Base-by-base conservation (phyloP, 345 rosid genomes). In the Citrus cavaleriei region DNA sequence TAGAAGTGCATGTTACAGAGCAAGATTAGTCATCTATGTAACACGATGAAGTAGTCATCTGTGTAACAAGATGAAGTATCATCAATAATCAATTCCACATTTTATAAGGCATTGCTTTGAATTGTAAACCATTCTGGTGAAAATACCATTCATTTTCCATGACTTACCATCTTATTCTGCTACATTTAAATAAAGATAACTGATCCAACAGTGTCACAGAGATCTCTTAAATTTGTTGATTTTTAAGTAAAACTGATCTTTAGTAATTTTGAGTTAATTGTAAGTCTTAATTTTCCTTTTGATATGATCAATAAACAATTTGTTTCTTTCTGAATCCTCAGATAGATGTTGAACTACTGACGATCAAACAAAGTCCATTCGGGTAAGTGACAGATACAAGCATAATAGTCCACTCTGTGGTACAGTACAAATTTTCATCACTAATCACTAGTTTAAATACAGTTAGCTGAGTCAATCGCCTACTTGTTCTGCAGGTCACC, bases 291-390 rank as follows among this genome's bases (percentile, higher is more conserved):
- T 46, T 46, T 46, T 46, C 51, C 51, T 46, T 46, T 46, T 46
- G 51, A 46, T 46, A 3, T 46, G 18, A 46, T 46, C 51, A 46
- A 46, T 46, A 3, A 46, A 46, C 51, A 46, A 46, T 70, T 57
- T 73, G 1, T 58, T 75, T 28, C 67, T 32, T 79, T 67, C 66
- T 69, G 54, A 68, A 77, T 78, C 46, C 84, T 85, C 91, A 92
- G 98, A 82, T 95, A 85, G 98, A 93, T 87, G 90, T 93, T 80
- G 96, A 95, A 80, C 85, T 93, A 71, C 83, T 95, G 62, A 22
- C 98, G 58, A 95, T 95, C 95, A 95, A 95, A 76, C 94, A 90
- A 84, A 90, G 89, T 75, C 93, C 97, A 69, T 95, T 95, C 35
- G 97, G 98, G 98, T 95, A 86, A 86, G 90, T 70, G 30, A 57